Evolutionary conservation across 2,329 filamentous ascomycete species (phyloP).

Genomic region (Cercospora sp.): DNA sequence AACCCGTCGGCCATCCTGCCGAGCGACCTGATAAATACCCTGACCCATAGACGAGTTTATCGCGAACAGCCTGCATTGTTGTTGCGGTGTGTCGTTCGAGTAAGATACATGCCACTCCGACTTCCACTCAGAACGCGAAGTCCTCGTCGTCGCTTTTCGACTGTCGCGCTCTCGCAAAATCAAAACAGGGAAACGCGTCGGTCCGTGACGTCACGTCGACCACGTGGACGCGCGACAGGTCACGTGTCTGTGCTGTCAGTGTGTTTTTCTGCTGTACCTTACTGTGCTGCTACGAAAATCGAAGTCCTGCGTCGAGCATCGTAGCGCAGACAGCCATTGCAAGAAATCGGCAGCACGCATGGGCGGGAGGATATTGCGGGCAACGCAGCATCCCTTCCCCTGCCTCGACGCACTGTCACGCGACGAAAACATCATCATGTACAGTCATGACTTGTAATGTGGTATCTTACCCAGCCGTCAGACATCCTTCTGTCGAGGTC

Average conservation of each 20-base stretch:
- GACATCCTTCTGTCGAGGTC: neutral
- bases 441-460: neutral
- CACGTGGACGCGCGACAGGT: neutral
- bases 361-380: neutral
- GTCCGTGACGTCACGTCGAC: neutral
- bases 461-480: neutral
- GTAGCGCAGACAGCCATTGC: neutral
- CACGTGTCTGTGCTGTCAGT: neutral
- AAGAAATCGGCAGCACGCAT: neutral
- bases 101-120: neutral
- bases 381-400: neutral
- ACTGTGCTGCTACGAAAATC: neutral
- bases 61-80: slow-evolving; percentile 29
- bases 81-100: neutral
- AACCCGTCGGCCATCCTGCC: slow-evolving; percentile 28
- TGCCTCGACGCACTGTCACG: neutral
- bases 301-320: neutral
- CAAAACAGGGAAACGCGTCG: neutral
- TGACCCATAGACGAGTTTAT: slow-evolving; percentile 30
- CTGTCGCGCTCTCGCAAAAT: neutral
- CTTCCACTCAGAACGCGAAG: neutral
- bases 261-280: neutral
- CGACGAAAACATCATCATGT: neutral
- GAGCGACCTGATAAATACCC: slow-evolving; percentile 38
- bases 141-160: neutral